Conservation (phyloP, 2,329 filamentous ascomycete species). For the Aureobasidium sp. region DNA sequence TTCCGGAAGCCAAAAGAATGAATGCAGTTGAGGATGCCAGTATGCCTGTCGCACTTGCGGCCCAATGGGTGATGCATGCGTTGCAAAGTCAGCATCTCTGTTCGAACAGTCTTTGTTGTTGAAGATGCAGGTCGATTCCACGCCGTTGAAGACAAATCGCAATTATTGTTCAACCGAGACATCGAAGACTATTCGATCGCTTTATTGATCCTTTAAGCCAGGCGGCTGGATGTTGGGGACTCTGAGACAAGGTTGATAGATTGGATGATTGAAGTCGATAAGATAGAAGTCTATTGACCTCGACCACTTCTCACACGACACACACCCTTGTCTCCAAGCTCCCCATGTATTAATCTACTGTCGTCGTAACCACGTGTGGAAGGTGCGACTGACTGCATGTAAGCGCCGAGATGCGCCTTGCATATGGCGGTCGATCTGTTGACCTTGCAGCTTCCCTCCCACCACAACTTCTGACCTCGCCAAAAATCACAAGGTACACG, state of each 20-base stretch:
- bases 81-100: neutral
- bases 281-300: neutral
- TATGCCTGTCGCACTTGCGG: neutral
- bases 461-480: neutral
- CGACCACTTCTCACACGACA: neutral
- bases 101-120: neutral
- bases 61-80: neutral
- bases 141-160: neutral
- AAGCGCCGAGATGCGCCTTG: constrained; percentile 4
- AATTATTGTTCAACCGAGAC: neutral
- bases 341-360: neutral
- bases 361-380: constrained; percentile 4
- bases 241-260: neutral
- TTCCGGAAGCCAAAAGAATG: neutral
- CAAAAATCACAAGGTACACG: neutral
- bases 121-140: neutral
- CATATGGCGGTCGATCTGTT: neutral
- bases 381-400: constrained; percentile 9
- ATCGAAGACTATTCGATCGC: neutral
- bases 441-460: neutral
- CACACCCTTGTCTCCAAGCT: neutral
- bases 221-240: neutral
- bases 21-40: neutral
- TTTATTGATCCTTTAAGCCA: neutral
- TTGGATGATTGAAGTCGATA: neutral